Evolutionary conservation across 345 rosid genomes (phyloP).

Genomic region (Moricandia arvensis): DNA sequence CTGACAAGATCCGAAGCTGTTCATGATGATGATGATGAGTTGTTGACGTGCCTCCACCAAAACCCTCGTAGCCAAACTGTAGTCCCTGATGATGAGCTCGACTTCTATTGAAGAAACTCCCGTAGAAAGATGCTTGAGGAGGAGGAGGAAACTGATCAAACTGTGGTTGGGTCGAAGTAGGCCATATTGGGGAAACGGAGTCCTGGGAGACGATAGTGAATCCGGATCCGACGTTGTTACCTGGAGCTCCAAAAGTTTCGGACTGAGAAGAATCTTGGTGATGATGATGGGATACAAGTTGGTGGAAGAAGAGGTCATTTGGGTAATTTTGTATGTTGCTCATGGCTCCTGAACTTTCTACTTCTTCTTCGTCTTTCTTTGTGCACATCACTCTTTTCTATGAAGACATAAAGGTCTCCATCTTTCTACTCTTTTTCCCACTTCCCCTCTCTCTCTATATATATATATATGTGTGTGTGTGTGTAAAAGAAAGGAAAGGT

Average conservation of each 20-base stretch:
- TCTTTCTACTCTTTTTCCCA: not conserved
- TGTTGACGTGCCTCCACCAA: conserved; percentile 35
- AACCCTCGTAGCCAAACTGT: conserved; percentile 46
- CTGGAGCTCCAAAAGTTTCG: conserved; percentile 17
- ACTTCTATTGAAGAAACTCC: conserved; percentile 54
- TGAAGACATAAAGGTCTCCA: no score
- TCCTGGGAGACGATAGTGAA: conserved; percentile 54
- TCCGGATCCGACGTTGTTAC: conserved; percentile 26
- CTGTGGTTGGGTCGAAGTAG: conserved; percentile 23
- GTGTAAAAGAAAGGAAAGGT: conserved; percentile 26
- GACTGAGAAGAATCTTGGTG: not conserved
- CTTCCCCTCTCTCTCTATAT: not conserved
- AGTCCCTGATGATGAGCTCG: conserved; percentile 39
- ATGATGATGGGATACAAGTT: no score
- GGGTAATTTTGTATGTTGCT: no score
- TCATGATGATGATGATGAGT: conserved; percentile 50
- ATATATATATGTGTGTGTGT: not conserved
- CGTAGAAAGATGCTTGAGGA: conserved; percentile 57
- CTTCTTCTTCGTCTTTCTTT: no score
- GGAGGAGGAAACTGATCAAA: conserved; percentile 52
- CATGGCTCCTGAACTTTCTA: no score
- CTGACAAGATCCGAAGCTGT: conserved; percentile 77
- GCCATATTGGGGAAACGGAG: conserved; percentile 47
- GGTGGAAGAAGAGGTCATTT: no score
- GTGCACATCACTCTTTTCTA: no score